phyloP scores from a whole-genome alignment of 441 rosid genomes.

The Adansonia gregorii region DNA sequence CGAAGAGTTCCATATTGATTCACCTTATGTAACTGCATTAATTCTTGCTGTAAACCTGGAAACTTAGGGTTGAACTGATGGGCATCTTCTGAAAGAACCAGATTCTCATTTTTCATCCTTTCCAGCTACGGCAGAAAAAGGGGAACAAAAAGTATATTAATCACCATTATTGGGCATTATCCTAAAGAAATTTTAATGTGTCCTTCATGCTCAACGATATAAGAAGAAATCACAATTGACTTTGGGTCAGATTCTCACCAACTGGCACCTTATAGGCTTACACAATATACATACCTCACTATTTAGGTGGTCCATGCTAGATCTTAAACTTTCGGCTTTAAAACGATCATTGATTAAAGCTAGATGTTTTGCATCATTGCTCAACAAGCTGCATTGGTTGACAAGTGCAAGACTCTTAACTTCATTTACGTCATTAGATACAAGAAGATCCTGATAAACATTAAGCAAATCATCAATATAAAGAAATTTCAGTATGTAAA shows the following conservation, averaged over 20 bases:
- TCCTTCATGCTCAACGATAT: conserved; percentile 26
- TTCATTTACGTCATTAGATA: conserved; percentile 47
- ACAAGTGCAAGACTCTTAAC: conserved; percentile 40
- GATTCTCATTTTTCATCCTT: conserved; percentile 94
- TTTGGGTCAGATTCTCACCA: conserved; percentile 17
- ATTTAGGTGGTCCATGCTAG: conserved; percentile 90
- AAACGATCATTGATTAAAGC: conserved; percentile 59
- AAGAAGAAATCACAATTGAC: conserved; percentile 5
- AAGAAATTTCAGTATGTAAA: conserved; percentile 11
- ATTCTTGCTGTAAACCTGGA: conserved; percentile 73
- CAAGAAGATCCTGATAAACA: conserved; percentile 57
- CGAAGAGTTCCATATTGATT: conserved; percentile 22
- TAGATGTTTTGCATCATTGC: conserved; percentile 52
- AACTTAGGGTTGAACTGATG: conserved; percentile 53
- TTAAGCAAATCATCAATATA: conserved; percentile 34
- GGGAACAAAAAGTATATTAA: conserved; percentile 25
- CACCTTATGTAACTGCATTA: conserved; percentile 78
- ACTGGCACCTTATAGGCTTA: background rate
- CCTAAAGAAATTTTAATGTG: conserved; percentile 2
- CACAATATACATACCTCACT: conserved; percentile 63
- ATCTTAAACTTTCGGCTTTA: conserved; percentile 71
- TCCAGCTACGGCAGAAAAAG: conserved; percentile 64
- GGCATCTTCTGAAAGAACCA: conserved; percentile 55
- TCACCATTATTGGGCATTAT: conserved; percentile 8
- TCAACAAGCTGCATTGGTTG: conserved; percentile 44